A percentile compares a stretch with the other conserved stretches of the same genome.
Conservation (phyloP, 2,329 filamentous ascomycete species). For the Aspergillus texensis region DNA sequence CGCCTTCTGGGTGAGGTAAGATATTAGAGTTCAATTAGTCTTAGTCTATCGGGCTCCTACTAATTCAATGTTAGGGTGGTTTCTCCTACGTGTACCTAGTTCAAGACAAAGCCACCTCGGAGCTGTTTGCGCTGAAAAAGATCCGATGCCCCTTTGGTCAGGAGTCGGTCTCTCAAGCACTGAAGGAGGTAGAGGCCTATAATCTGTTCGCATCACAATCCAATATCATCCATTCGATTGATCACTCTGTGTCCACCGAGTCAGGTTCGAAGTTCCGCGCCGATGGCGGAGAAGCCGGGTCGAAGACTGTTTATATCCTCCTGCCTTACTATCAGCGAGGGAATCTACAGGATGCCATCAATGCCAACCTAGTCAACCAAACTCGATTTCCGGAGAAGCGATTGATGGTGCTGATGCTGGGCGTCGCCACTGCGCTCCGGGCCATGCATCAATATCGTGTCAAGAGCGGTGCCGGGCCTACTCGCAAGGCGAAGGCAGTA, state of each 20-base stretch:
- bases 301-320: constrained; percentile 95
- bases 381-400: constrained; percentile 83
- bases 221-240: constrained; percentile 84
- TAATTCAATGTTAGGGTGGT: constrained; percentile 65
- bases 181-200: constrained; percentile 98
- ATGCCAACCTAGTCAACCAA: constrained; percentile 96
- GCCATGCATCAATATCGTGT: constrained; percentile 89
- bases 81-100: constrained; percentile 99
- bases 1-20: constrained; percentile 86
- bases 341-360: constrained; percentile 97
- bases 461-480: constrained; percentile 56
- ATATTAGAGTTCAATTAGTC: neutral
- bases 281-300: constrained; percentile 62
- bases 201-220: constrained; percentile 79
- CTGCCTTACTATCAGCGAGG: constrained; percentile 93
- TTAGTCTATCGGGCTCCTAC: neutral
- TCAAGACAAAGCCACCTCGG: constrained; percentile 80
- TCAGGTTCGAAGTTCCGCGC: constrained; percentile 57
- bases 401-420: constrained; percentile 87
- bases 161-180: constrained; percentile 90
- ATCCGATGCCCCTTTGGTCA: constrained; percentile 97
- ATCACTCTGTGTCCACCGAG: constrained; percentile 80
- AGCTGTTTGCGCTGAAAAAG: constrained; percentile 95
- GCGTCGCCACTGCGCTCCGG: constrained; percentile 83
- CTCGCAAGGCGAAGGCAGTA: constrained; percentile 58